A percentile compares a stretch with the other conserved stretches of the same genome.
Conservation (phyloP, 139 green algal genomes). For the Chlorella sp. region DNA sequence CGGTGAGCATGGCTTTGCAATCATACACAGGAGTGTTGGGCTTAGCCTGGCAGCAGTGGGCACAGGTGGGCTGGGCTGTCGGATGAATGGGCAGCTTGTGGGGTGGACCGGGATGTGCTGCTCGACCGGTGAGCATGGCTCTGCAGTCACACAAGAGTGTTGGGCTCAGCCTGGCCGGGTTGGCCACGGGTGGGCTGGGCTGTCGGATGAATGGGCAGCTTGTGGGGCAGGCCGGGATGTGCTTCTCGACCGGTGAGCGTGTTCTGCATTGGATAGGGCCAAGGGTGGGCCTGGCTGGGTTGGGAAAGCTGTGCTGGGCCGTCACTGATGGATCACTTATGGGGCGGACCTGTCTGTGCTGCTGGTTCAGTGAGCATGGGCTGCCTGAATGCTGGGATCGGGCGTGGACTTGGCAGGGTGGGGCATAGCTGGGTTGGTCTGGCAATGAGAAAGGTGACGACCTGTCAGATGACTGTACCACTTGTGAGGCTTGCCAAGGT, state of each 20-base stretch:
- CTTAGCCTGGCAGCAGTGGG: too few species aligned
- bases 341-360: constrained; percentile 62
- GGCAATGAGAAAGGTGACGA: constrained; percentile 65
- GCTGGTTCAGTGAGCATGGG: constrained; percentile 73
- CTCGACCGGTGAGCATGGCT: constrained; percentile 60
- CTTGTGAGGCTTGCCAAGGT: constrained; percentile 63
- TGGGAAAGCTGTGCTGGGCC: constrained; percentile 7
- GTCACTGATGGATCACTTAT: constrained; percentile 76
- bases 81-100: constrained; percentile 80
- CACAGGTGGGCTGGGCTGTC: too few species aligned
- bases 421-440: too few species aligned
- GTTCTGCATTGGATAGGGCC: background rate
- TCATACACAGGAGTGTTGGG: too few species aligned
- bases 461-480: constrained; percentile 71
- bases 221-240: constrained; percentile 63
- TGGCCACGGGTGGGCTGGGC: constrained; percentile 13
- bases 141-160: background rate
- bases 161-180: too few species aligned
- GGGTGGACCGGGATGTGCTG: constrained; percentile 61
- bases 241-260: constrained; percentile 66
- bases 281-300: too few species aligned
- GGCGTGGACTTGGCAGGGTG: too few species aligned
- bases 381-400: too few species aligned
- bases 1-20: too few species aligned
- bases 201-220: constrained; percentile 71